Evolutionary conservation across 163 green algal species (phyloP), one percentile per base, ranked within the genome.

Genomic region (Trebouxiophyceae sp.): DNA sequence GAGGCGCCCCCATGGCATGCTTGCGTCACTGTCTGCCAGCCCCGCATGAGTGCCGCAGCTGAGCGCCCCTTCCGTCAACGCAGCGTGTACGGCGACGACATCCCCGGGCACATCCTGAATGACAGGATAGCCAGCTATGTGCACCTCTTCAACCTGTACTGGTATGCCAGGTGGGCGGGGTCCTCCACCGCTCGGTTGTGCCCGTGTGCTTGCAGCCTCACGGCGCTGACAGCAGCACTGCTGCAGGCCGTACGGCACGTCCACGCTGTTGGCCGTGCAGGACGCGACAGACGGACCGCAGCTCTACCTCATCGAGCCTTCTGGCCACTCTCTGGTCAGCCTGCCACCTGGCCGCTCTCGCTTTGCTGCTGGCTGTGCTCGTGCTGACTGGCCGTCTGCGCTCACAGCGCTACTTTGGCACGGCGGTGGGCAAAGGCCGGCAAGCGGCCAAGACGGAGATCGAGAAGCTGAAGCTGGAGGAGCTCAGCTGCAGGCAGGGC

Each of bases 81-180:
- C 78, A 89, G 73, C 32, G 89, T 96, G 44, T 99, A 97, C 73
- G 94, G 94, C 2, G 86, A 96, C 45, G 44, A 71, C 62, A 98
- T 99, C 39, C 90, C 92, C 4, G 88, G 86, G 2, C 83, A 93
- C 54, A 80, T 98, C 54, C 82, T 99, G 44, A 77, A 70, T 26
- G 95, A 99, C 50, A 82, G 95, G 2, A 63, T 99, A 57, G 93
- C 87, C 4, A 89, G 71, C 67, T 98, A 93, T 78, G 75, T 92
- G 24, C 95, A 99, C 79, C 60, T 97, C 47, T 99, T 97, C 83
- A 98, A 96, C 74, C 75, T 99, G 39, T 98, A 98, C 76, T 97
- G 94, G 91, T 95, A 81, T 60, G 78, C 88, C 54, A 77, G 86
- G 84, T 91, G 56, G 50, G 78, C 20, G 4, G 22, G 8, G 39